phyloP scores from a whole-genome alignment of 1,139 yeast species.

The Suzukiozyma palmioleophila region DNA sequence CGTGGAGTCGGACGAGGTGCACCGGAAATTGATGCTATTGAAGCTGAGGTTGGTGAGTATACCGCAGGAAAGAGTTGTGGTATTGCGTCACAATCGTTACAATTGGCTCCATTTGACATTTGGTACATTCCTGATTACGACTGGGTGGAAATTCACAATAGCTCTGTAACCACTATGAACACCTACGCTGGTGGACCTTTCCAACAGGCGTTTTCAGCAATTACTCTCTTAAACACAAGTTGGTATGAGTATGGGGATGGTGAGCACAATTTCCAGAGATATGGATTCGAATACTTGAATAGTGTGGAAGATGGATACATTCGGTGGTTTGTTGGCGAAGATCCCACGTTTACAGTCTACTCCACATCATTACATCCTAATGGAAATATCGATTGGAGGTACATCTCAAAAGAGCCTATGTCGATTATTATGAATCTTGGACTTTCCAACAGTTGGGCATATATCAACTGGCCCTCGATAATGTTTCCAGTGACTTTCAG shows the following conservation, averaged over 20 bases:
- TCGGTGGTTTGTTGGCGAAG: slow-evolving; percentile 76
- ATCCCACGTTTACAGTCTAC: slow-evolving; percentile 58
- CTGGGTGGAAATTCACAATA: slow-evolving; percentile 60
- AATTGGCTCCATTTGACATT: slow-evolving; percentile 80
- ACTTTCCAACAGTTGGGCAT: slow-evolving; percentile 77
- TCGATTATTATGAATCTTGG: slow-evolving; percentile 74
- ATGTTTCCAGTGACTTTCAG: slow-evolving; percentile 64
- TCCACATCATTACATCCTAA: slow-evolving; percentile 70
- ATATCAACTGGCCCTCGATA: slow-evolving; percentile 71
- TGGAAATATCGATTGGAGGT: slow-evolving; percentile 77
- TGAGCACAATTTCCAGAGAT: slow-evolving; percentile 54
- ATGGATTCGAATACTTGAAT: slow-evolving; percentile 72
- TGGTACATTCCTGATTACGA: slow-evolving; percentile 84
- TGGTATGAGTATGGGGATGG: slow-evolving; percentile 70
- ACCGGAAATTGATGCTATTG: slow-evolving; percentile 82
- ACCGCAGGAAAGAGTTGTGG: slow-evolving; percentile 40
- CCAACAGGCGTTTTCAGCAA: slow-evolving; percentile 80
- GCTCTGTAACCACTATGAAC: slow-evolving; percentile 62
- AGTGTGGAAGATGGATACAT: slow-evolving; percentile 66
- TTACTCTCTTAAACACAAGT: slow-evolving; percentile 60
- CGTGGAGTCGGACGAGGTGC: slow-evolving; percentile 82
- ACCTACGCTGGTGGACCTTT: slow-evolving; percentile 78
- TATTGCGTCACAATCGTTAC: slow-evolving; percentile 76
- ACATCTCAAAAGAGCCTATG: slow-evolving; percentile 83
- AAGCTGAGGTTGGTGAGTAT: slow-evolving; percentile 59